Conservation (phyloP, 2,329 filamentous ascomycete genomes). For the Colletotrichum horii region DNA sequence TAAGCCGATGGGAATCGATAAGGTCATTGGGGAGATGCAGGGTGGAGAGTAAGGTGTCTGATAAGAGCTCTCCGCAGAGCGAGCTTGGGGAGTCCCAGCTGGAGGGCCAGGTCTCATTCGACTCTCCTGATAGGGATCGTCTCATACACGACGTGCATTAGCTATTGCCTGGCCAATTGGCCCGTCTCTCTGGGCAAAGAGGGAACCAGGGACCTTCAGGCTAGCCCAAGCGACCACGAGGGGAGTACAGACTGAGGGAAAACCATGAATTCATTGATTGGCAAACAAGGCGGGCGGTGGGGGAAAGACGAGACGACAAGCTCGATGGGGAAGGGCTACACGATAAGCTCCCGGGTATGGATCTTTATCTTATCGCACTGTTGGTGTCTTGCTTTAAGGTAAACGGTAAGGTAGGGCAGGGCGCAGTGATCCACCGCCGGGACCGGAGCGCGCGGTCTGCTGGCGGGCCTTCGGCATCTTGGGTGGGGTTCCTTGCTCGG, state of each 20-base stretch:
- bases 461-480: not conserved
- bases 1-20: not conserved
- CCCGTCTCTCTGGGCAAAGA: not conserved
- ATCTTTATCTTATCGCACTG: slow-evolving; percentile 13
- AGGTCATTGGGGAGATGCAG: not conserved
- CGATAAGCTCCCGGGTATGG: slow-evolving; percentile 20
- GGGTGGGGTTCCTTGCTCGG: not conserved
- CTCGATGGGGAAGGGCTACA: slow-evolving; percentile 9
- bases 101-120: not conserved
- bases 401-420: not conserved
- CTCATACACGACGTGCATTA: slow-evolving; percentile 3
- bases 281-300: not conserved
- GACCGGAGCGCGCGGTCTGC: not conserved
- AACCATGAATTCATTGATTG: not conserved
- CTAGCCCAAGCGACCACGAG: not conserved
- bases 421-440: not conserved
- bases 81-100: not conserved
- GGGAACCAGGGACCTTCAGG: not conserved
- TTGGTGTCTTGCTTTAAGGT: not conserved
- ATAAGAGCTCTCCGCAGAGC: not conserved
- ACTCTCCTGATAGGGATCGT: slow-evolving; percentile 1
- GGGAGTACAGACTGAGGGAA: not conserved
- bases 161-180: not conserved
- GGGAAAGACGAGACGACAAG: slow-evolving; percentile 8
- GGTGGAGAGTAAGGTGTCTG: not conserved